These are phyloP conservation scores for Xylaria palmicola DNA, from an alignment of 495 filamentous ascomycete genomes.

Conservation along the genomic window DNA sequence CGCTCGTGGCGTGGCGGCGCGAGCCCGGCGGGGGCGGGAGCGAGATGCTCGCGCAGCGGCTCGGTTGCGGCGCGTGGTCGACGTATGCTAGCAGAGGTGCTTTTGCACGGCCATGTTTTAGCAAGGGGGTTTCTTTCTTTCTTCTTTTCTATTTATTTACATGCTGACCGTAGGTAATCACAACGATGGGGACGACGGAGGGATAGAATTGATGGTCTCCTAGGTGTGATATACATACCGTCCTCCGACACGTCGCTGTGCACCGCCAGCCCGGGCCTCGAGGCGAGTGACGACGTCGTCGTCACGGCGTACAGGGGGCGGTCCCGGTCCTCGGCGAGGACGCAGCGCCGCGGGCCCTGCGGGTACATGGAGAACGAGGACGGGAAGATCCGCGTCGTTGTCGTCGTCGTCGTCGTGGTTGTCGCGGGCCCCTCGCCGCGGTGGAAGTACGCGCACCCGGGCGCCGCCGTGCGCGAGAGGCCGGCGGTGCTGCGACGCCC, in stretches of 20 bases:
- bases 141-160: too few relatives aligned
- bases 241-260: conserved; percentile 21
- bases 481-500: neutral
- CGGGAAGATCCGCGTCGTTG: conserved; percentile 23
- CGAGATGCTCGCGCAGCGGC: conserved; percentile 2
- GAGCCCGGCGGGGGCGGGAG: conserved; percentile 15
- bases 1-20: conserved; percentile 1
- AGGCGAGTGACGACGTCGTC: conserved; percentile 7
- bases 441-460: neutral
- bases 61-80: neutral
- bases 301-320: conserved; percentile 27
- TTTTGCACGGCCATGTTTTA: neutral
- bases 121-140: too few relatives aligned
- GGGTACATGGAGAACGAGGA: conserved; percentile 26
- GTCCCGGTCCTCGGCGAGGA: conserved; percentile 24
- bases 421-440: neutral
- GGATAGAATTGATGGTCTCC: neutral
- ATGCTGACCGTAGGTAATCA: neutral
- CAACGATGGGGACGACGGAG: neutral
- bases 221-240: neutral
- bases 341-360: conserved; percentile 5
- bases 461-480: neutral
- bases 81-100: conserved; percentile 20
- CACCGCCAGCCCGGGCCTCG: conserved; percentile 21
- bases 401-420: neutral